These are phyloP conservation scores for Saccharomycopsis vini DNA, from an alignment of 805 yeast genomes.

Conservation along the genomic window DNA sequence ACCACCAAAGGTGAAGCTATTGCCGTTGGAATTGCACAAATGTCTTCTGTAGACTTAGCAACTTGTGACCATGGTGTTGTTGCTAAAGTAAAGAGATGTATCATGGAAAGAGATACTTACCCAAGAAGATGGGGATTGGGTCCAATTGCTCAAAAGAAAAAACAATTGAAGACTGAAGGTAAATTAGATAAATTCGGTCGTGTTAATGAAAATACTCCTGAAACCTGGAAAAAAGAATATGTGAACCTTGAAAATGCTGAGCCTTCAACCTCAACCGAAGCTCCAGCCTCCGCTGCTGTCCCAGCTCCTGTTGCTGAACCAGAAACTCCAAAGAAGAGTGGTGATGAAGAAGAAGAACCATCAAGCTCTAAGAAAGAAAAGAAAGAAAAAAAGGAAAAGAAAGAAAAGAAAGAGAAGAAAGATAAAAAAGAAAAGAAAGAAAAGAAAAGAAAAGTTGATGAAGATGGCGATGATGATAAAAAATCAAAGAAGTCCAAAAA, in stretches of 20 bases:
- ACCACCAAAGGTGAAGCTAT: conserved; percentile 99
- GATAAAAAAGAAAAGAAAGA: conserved; percentile 46
- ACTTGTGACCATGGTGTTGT: conserved; percentile 98
- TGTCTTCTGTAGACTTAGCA: conserved; percentile 96
- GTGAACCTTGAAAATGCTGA: conserved; percentile 58
- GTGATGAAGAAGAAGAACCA: conserved; percentile 42
- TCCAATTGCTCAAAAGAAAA: conserved; percentile 97
- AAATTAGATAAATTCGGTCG: conserved; percentile 95
- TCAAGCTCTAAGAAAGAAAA: conserved; percentile 56
- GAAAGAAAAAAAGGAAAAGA: conserved; percentile 47
- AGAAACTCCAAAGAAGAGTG: conserved; percentile 25
- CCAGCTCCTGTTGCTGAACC: conserved; percentile 43
- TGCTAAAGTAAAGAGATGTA: conserved; percentile 97
- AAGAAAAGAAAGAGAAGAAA: conserved; percentile 41
- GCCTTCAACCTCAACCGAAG: conserved; percentile 31
- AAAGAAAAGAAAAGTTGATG: conserved; percentile 26
- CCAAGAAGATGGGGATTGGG: conserved; percentile 99
- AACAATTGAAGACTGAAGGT: conserved; percentile 94
- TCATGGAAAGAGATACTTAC: conserved; percentile 98
- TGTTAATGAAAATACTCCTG: conserved; percentile 88
- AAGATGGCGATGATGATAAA: conserved; percentile 30
- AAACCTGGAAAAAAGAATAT: conserved; percentile 80
- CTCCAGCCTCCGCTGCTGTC: conserved; percentile 29
- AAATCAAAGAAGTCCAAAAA: conserved; percentile 34
- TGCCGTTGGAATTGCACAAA: conserved; percentile 96